These are phyloP conservation scores for Plasmodium inui DNA, from an alignment of 169 alveolate genomes.

Conservation along the genomic window DNA sequence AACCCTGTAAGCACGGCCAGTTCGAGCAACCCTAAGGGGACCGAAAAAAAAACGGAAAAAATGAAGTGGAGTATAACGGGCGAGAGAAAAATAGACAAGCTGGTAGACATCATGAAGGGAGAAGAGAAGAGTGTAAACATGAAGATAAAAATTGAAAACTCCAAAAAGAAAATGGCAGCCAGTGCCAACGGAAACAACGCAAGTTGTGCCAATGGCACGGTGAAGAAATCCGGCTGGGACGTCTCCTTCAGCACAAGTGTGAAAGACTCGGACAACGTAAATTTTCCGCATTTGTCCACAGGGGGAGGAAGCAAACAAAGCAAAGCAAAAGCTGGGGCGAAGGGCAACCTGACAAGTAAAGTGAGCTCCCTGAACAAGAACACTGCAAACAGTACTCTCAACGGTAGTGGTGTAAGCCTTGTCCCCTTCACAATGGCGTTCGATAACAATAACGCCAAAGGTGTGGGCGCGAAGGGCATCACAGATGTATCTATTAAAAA, in stretches of 20 bases:
- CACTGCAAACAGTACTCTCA: background rate
- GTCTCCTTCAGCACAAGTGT: conserved; percentile 4
- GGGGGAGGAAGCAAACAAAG: conserved; percentile 7
- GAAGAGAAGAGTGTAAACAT: conserved; percentile 53
- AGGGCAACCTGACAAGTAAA: background rate
- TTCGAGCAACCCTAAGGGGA: background rate
- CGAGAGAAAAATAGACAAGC: conserved; percentile 57
- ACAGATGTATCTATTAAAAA: background rate
- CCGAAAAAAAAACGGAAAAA: conserved; percentile 34
- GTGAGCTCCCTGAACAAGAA: background rate
- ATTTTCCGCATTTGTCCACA: conserved; percentile 45
- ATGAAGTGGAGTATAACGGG: conserved; percentile 61
- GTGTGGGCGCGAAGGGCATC: background rate
- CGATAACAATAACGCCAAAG: background rate
- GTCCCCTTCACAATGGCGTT: background rate
- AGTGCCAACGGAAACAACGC: conserved; percentile 4
- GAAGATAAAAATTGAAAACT: conserved; percentile 51
- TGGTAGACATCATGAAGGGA: conserved; percentile 64
- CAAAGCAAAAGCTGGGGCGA: conserved; percentile 13
- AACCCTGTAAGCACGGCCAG: background rate
- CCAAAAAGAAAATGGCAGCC: conserved; percentile 22
- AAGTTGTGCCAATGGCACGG: conserved; percentile 5
- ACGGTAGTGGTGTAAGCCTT: background rate
- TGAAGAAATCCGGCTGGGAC: conserved; percentile 44
- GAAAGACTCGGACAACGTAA: conserved; percentile 38